A percentile compares a stretch with the other conserved stretches of the same genome.
Evolutionary conservation across 106 monocot species (phyloP).

Genomic region (Phalaenopsis equestris): DNA sequence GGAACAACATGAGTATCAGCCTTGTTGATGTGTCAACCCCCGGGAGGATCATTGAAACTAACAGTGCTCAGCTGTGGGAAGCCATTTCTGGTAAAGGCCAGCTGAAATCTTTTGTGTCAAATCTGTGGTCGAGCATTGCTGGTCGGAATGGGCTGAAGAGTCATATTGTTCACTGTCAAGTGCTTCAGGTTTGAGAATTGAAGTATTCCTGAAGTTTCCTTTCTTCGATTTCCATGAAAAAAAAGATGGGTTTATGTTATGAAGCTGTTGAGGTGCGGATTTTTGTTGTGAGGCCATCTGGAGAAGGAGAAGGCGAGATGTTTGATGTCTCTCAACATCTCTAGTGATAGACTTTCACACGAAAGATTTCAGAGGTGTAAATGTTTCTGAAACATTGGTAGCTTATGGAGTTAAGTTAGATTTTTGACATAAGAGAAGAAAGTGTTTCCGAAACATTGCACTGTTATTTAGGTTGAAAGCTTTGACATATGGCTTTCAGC

Average conservation of each 20-base stretch:
- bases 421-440: neutral
- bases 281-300: neutral
- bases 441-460: constrained; percentile 10
- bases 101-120: constrained; percentile 39
- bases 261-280: neutral
- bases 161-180: constrained; percentile 53
- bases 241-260: neutral
- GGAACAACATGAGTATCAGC: constrained; percentile 53
- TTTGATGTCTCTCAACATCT: neutral
- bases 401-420: neutral
- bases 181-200: constrained; percentile 40
- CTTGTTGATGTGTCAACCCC: constrained; percentile 26
- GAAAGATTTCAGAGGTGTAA: neutral
- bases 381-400: constrained; percentile 11
- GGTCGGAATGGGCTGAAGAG: constrained; percentile 32
- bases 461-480: constrained; percentile 1
- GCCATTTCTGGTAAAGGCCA: constrained; percentile 37
- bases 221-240: neutral
- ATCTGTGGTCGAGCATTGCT: constrained; percentile 48
- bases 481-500: neutral
- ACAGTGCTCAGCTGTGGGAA: constrained; percentile 32
- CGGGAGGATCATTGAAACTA: constrained; percentile 19
- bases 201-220: neutral
- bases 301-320: neutral
- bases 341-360: neutral